These are phyloP conservation scores for Platanthera guangdongensis DNA, from an alignment of 106 monocot species.

Conservation along the genomic window DNA sequence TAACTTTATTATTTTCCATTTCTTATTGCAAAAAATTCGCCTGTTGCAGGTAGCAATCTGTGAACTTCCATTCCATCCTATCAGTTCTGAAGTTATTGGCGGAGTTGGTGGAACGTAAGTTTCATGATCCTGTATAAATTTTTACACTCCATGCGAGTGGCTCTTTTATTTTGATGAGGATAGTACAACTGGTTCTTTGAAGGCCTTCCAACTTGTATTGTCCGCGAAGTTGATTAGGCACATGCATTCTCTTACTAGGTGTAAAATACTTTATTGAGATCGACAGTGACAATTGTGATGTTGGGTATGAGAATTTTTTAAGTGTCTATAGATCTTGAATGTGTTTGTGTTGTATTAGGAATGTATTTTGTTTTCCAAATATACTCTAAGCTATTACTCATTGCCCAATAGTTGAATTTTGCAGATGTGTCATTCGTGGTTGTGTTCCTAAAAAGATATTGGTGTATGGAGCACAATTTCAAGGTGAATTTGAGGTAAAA, in stretches of 20 bases:
- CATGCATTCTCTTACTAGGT: too few relatives aligned
- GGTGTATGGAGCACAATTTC: slow-evolving; percentile 79
- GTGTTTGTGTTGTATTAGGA: not conserved
- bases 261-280: too few relatives aligned
- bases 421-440: slow-evolving; percentile 94
- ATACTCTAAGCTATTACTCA: slow-evolving; percentile 1
- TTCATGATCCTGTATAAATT: not conserved
- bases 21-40: not conserved
- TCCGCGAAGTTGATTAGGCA: not conserved
- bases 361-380: not conserved
- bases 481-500: slow-evolving; percentile 93
- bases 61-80: slow-evolving; percentile 97
- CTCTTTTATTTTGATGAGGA: not conserved
- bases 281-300: too few relatives aligned
- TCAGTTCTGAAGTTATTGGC: slow-evolving; percentile 84
- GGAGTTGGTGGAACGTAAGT: slow-evolving; percentile 99
- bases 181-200: not conserved
- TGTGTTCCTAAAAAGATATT: slow-evolving; percentile 99
- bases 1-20: not conserved
- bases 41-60: slow-evolving; percentile 84
- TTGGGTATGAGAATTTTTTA: not conserved
- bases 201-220: not conserved
- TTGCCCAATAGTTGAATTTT: slow-evolving; percentile 11
- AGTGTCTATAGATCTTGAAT: not conserved
- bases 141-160: not conserved